phyloP scores from a whole-genome alignment of 495 filamentous ascomycete genomes.

The Neurospora sp. region DNA sequence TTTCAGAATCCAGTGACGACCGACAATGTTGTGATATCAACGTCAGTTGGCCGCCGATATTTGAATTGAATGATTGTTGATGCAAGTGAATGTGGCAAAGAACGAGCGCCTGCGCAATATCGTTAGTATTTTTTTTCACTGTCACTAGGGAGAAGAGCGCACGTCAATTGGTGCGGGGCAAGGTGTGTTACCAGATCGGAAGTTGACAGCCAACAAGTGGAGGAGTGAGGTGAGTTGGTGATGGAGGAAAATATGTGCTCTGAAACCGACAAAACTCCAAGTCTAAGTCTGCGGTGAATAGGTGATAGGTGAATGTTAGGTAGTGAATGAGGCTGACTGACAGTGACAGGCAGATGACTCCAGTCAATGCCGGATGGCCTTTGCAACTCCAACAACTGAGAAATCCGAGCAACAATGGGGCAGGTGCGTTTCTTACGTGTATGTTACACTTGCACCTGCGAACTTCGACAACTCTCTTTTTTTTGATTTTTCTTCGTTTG shows the following conservation, averaged over 20 bases:
- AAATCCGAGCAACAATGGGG: not conserved
- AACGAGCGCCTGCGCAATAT: not conserved
- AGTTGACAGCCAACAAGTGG: no score
- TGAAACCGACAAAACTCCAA: not conserved
- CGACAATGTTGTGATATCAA: not conserved
- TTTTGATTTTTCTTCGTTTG: not conserved
- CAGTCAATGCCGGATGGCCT: no score
- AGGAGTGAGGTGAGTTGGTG: not conserved
- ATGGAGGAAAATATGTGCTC: not conserved
- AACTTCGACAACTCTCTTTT: not conserved
- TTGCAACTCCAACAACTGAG: no score
- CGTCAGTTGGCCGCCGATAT: not conserved
- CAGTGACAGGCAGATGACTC: not conserved
- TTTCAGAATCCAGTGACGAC: not conserved
- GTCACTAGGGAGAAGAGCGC: not conserved
- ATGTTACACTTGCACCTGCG: not conserved
- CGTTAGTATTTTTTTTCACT: not conserved
- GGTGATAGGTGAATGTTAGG: not conserved
- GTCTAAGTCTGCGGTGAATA: not conserved
- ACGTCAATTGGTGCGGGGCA: not conserved
- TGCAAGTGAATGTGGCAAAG: not conserved
- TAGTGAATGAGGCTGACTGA: not conserved
- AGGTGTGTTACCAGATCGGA: not conserved
- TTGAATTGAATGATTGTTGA: not conserved
- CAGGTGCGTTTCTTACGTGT: not conserved